Conservation (phyloP, 163 green algal genomes). For the Smithsoniella earleae region DNA sequence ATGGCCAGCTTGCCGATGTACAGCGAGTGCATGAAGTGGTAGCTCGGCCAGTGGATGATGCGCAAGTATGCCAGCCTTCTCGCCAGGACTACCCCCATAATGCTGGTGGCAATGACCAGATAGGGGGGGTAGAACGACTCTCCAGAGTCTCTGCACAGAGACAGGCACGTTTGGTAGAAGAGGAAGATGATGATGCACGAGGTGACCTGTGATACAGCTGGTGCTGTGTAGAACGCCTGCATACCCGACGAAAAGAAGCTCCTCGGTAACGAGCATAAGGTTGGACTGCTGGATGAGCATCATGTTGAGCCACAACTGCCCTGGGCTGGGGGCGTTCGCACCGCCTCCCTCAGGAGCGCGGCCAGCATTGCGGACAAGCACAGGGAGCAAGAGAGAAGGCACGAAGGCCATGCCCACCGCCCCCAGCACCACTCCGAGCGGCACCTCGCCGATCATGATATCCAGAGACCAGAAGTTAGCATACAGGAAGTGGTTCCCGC, state of each 20-base stretch:
- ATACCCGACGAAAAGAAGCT: conserved; percentile 26
- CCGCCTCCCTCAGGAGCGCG: not conserved
- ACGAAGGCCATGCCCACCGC: conserved; percentile 9
- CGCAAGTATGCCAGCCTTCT: conserved; percentile 32
- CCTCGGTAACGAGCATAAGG: conserved; percentile 21
- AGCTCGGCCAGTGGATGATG: conserved; percentile 36
- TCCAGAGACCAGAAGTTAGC: conserved; percentile 30
- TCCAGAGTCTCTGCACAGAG: not conserved
- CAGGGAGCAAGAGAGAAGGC: conserved; percentile 13
- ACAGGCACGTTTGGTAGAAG: no score
- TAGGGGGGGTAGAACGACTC: conserved; percentile 40
- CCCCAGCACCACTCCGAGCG: conserved; percentile 2
- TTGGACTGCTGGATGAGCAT: conserved; percentile 29
- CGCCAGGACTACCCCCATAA: conserved; percentile 38
- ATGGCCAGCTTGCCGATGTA: conserved; percentile 78
- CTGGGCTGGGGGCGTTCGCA: not conserved
- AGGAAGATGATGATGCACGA: not conserved
- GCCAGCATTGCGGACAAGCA: not conserved
- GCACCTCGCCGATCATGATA: conserved; percentile 19
- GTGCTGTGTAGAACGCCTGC: not conserved
- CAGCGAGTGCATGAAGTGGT: conserved; percentile 52
- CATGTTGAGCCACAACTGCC: conserved; percentile 29
- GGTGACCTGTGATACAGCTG: not conserved
- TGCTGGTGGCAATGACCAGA: conserved; percentile 67
- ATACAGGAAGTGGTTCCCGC: conserved; percentile 4